Percentiles rank a stretch among this genome's conserved stretches.
Evolutionary conservation across 768 basidiomycete species (phyloP).

Genomic region (Hypholoma fasciculare): DNA sequence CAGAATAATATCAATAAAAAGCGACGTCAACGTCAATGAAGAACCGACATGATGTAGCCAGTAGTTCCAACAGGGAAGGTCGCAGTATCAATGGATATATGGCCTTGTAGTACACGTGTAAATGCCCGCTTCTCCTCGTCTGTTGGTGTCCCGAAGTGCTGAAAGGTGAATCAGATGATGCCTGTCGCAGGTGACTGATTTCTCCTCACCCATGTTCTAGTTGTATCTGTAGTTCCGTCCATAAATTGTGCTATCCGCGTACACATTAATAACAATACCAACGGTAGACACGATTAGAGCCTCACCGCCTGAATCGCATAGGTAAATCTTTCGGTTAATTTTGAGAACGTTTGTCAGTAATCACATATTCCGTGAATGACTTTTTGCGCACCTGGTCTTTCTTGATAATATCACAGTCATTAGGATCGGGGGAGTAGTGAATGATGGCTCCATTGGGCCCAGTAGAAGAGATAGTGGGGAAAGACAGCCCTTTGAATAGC

Average conservation of each 20-base stretch:
- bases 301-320: constrained; percentile 82
- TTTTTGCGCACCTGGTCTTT: constrained; percentile 59
- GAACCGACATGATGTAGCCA: constrained; percentile 43
- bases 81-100: constrained; percentile 85
- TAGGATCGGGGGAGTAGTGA: constrained; percentile 83
- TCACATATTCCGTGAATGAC: not conserved
- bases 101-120: constrained; percentile 89
- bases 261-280: not conserved
- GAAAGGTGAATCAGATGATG: not conserved
- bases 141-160: constrained; percentile 90
- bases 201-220: constrained; percentile 74
- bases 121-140: constrained; percentile 84
- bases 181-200: not conserved
- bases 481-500: constrained; percentile 85
- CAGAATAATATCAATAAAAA: not conserved
- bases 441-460: constrained; percentile 96
- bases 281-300: not conserved
- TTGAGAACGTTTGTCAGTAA: not conserved
- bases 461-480: constrained; percentile 88
- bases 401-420: constrained; percentile 71
- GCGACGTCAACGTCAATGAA: not conserved
- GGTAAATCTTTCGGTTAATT: constrained; percentile 33
- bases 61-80: constrained; percentile 83
- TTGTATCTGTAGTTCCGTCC: constrained; percentile 96
- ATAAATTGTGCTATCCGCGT: constrained; percentile 65